phyloP scores from a whole-genome alignment of 2,329 filamentous ascomycete species.

The Zarea fungicola region DNA sequence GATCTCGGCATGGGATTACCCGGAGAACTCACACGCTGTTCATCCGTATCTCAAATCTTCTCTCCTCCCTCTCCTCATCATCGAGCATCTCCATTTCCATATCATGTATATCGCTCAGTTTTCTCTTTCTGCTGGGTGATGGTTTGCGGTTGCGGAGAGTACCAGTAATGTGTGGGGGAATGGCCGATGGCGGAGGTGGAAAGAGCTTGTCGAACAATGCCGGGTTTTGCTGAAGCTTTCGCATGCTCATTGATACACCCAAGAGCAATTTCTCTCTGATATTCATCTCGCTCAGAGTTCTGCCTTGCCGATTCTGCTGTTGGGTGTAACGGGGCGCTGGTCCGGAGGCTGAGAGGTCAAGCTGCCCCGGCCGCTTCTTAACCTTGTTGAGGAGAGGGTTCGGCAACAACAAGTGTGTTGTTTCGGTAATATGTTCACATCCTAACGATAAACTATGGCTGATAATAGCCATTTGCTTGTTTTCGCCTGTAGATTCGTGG shows the following conservation, averaged over 20 bases:
- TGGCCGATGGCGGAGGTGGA: background rate
- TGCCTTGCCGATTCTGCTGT: background rate
- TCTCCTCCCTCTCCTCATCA: background rate
- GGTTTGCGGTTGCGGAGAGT: no score
- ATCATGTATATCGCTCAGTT: background rate
- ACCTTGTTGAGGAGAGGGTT: background rate
- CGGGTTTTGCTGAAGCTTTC: background rate
- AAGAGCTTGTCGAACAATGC: background rate
- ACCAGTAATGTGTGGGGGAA: no score
- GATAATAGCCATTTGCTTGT: no score
- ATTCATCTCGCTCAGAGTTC: background rate
- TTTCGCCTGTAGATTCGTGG: background rate
- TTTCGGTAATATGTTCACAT: no score
- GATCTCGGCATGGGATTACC: no score
- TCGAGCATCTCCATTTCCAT: no score
- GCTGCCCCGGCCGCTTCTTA: background rate
- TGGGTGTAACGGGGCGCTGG: no score
- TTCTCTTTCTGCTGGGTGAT: no score
- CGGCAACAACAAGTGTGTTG: background rate
- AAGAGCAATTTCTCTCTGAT: background rate
- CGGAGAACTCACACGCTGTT: background rate
- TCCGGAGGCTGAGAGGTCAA: background rate
- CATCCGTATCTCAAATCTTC: background rate
- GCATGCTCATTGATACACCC: background rate
- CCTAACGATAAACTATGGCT: no score